Conservation (phyloP, 2,329 filamentous ascomycete species). For the Byssoonygena ceratinophila region DNA sequence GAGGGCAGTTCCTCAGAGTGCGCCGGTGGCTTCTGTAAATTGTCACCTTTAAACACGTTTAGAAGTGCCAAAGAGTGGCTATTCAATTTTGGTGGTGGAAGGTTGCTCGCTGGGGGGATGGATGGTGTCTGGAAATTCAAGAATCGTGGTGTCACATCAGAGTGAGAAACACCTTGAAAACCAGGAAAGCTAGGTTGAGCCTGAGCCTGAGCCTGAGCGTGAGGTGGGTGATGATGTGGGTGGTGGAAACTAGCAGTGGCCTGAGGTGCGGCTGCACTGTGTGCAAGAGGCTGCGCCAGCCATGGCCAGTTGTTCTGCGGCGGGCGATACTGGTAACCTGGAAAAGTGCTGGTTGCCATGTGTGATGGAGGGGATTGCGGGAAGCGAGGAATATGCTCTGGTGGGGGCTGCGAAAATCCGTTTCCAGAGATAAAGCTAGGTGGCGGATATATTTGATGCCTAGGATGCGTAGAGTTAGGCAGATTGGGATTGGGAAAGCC, state of each 20-base stretch:
- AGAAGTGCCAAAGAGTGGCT: constrained; percentile 49
- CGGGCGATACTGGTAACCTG: neutral
- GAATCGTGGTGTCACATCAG: neutral
- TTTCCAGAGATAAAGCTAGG: neutral
- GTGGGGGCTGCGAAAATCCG: neutral
- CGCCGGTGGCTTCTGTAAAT: constrained; percentile 22
- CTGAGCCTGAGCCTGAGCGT: neutral
- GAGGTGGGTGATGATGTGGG: too few relatives aligned
- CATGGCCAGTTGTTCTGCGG: neutral
- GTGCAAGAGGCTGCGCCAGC: neutral
- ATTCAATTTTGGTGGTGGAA: constrained; percentile 49
- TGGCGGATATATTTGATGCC: neutral
- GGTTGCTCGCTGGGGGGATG: constrained; percentile 46
- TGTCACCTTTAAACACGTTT: constrained; percentile 45
- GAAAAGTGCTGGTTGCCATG: neutral
- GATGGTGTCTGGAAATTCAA: constrained; percentile 26
- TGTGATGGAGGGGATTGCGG: neutral
- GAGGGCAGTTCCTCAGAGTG: constrained; percentile 18
- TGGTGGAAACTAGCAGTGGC: neutral
- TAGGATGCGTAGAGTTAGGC: neutral
- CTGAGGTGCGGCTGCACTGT: neutral
- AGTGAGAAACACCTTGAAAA: neutral
- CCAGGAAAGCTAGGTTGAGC: neutral
- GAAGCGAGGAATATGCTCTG: neutral
- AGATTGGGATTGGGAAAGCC: neutral